Conservation (phyloP, 176 grass and related monocot genomes). For the Microstegium vimineum region DNA sequence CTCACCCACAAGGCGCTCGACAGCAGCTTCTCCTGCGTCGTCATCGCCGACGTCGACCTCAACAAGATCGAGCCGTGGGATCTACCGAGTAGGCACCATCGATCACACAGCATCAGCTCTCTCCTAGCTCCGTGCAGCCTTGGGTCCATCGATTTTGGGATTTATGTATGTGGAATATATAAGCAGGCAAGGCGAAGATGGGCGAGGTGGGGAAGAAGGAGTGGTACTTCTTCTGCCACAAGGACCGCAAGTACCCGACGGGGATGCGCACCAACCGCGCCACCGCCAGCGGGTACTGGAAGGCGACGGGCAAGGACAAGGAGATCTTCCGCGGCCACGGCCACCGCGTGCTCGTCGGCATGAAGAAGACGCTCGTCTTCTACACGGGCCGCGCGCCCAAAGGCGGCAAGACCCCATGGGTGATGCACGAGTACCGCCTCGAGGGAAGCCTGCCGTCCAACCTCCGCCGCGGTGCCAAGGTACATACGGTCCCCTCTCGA, state of each 20-base stretch:
- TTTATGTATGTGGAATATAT: too few species aligned
- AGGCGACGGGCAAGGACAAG: slow-evolving; percentile 92
- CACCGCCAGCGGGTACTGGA: slow-evolving; percentile 79
- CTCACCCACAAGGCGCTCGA: slow-evolving; percentile 48
- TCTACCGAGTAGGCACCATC: slow-evolving; percentile 59
- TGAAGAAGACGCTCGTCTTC: slow-evolving; percentile 99
- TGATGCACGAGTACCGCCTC: slow-evolving; percentile 94
- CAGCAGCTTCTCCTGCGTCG: slow-evolving; percentile 39
- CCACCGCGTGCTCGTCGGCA: slow-evolving; percentile 63
- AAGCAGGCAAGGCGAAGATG: slow-evolving; percentile 89
- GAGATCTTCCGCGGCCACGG: slow-evolving; percentile 82
- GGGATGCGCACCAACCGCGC: slow-evolving; percentile 83
- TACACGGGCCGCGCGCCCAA: slow-evolving; percentile 74
- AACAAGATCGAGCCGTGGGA: slow-evolving; percentile 97
- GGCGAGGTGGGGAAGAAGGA: slow-evolving; percentile 92
- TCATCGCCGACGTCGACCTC: slow-evolving; percentile 75
- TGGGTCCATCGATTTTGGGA: too few species aligned
- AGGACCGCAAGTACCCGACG: slow-evolving; percentile 91
- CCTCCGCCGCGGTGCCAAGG: slow-evolving; percentile 60
- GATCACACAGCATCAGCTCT: not conserved
- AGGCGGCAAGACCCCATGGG: slow-evolving; percentile 81
- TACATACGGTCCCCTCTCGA: not conserved
- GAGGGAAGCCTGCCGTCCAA: slow-evolving; percentile 49
- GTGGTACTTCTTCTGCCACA: slow-evolving; percentile 87
- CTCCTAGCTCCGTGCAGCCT: not conserved